Evolutionary conservation across 2,329 filamentous ascomycete species (phyloP), one percentile per base, ranked within the genome.

Genomic region (Hypoxylon sp.): DNA sequence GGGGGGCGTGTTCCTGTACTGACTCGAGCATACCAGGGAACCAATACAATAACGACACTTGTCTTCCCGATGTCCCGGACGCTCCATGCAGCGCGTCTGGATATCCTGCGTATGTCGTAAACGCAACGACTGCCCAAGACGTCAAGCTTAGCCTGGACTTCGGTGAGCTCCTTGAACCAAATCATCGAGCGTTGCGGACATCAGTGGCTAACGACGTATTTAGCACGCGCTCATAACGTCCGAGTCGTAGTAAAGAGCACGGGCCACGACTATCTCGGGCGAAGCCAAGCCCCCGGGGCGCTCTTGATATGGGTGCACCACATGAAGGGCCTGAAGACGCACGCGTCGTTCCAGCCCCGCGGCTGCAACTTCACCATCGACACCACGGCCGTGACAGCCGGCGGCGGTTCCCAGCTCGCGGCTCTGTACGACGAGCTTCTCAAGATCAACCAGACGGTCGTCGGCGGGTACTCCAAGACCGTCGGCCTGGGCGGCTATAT

Each of bases 401-500:
- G 77, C 0, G 81, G 83, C 0, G 86, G 84, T 4, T 74, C 81
- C 0, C 78, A 82, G 48, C 82, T 82, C 62, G 71, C 74, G 20
- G 77, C 83, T 4, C 70, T 82, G 0, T 81, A 85, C 59, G 66
- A 74, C 0, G 72, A 75, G 8, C 77, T 83, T 0, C 72, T 80
- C 47, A 64, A 73, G 1, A 65, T 76, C 53, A 77, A 80, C 43
- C 71, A 83, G 13, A 77, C 77, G 1, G 73, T 87, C 3, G 80
- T 88, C 0, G 82, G 81, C 1, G 86, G 85, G 2, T 78, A 78
- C 2, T 79, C 78, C 31, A 79, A 78, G 38, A 81, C 80, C 0
- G 86, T 89, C 2, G 82, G 83, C 0, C 75, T 85, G 0, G 85
- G 84, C 5, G 87, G 86, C 0, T 89, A 84, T 48, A 74, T 81